A percentile compares a stretch with the other conserved stretches of the same genome.
These are phyloP conservation scores for Medicago lupulina DNA, from an alignment of 306 rosid species.

Conservation along the genomic window DNA sequence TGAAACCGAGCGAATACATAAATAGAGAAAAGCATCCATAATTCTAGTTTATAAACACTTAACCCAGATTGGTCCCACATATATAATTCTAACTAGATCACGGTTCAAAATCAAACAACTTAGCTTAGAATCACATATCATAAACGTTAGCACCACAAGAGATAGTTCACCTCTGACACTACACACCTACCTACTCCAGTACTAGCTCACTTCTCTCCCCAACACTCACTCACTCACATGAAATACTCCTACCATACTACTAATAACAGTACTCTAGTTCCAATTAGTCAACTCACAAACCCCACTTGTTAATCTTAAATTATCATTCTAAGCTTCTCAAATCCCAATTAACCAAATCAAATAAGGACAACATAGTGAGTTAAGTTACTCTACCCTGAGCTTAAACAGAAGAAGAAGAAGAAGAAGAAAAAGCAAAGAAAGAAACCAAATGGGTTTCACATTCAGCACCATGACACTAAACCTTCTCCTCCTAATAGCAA, in stretches of 20 bases:
- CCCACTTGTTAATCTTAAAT: slow-evolving; percentile 25
- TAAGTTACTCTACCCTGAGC: background rate
- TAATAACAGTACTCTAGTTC: slow-evolving; percentile 16
- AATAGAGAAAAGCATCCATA: background rate
- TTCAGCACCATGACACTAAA: slow-evolving; percentile 90
- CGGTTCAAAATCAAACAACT: background rate
- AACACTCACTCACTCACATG: slow-evolving; percentile 8
- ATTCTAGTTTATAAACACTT: background rate
- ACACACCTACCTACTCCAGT: background rate
- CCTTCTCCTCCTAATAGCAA: slow-evolving; percentile 75
- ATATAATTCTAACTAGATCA: background rate
- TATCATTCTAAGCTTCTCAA: background rate
- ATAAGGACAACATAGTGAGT: background rate
- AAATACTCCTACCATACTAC: too few species aligned
- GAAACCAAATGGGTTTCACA: slow-evolving; percentile 65
- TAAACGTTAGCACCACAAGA: background rate
- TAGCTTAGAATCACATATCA: background rate
- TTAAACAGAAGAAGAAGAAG: background rate
- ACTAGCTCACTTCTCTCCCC: too few species aligned
- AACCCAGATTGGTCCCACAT: background rate
- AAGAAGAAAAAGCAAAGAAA: background rate
- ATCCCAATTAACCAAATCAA: slow-evolving; percentile 6
- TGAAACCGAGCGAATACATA: too few species aligned
- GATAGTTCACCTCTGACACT: background rate
- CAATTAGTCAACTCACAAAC: slow-evolving; percentile 33